A percentile compares a stretch with the other conserved stretches of the same genome.
Conservation (phyloP, 768 basidiomycete genomes). For the Clathrus columnatus region DNA sequence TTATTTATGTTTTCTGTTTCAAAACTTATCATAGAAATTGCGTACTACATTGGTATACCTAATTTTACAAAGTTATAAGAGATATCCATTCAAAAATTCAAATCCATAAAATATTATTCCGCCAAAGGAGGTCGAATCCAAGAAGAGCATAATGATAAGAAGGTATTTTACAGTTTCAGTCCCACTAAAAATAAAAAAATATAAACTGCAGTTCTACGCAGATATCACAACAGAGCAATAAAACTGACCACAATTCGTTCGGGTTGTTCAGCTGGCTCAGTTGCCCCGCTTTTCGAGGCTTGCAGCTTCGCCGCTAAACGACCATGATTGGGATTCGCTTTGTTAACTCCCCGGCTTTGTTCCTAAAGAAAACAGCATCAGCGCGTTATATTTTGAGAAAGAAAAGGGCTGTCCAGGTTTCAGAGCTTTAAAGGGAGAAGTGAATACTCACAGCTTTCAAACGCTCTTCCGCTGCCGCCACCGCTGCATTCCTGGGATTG, state of each 20-base stretch:
- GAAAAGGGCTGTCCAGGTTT: constrained; percentile 11
- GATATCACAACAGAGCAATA: constrained; percentile 14
- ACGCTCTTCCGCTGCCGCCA: constrained; percentile 28
- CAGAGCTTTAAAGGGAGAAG: not conserved
- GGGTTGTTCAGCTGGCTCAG: constrained; percentile 30
- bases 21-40: too few species aligned
- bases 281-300: constrained; percentile 28
- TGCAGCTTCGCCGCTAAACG: constrained; percentile 35
- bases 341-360: constrained; percentile 34
- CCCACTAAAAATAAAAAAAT: not conserved
- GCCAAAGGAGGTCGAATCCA: too few species aligned
- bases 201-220: not conserved
- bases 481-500: constrained; percentile 23
- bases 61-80: too few species aligned
- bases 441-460: constrained; percentile 23
- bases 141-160: too few species aligned
- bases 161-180: too few species aligned
- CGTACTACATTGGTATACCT: too few species aligned
- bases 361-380: constrained; percentile 19
- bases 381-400: not conserved
- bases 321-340: constrained; percentile 38
- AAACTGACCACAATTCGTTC: constrained; percentile 39
- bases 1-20: too few species aligned
- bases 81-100: too few species aligned
- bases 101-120: too few species aligned